Base-by-base conservation (phyloP, 768 basidiomycete genomes). In the Mycena crocata region DNA sequence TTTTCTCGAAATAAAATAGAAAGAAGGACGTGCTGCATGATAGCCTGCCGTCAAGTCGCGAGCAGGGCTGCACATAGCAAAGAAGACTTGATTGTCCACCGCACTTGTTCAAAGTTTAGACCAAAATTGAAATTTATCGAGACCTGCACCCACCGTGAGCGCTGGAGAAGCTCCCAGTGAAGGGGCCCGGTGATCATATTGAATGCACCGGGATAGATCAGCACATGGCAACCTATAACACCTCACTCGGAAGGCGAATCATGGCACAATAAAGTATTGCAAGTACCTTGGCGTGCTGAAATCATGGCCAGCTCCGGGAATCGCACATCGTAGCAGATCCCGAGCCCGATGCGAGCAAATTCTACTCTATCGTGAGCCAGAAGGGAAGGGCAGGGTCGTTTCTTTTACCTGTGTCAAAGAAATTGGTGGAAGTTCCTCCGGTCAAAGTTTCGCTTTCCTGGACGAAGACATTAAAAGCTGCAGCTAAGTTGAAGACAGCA, bases 321-420 rank as follows among this genome's bases (percentile, higher is more conserved):
- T 39, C 95, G 89, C 28, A 98, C 86, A 75, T 99, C 97, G 74
- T 98, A 99, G 77, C 97, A 99, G 65, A 99, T 95, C 0, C 96
- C 97, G 26, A 99, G 84, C 12, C 97, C 98, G 68, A 99, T 90
- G 57, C 95, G 91, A n/a, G 96, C 98, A 76, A 98, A 98, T n/a
- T 92, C 95, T 96, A 72, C 17, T 8, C 28, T 39, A 9, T 3
- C 3, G 17, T 28, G 28, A 63, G 19, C 24, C n/a, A 49, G 60
- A 44, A 40, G 32, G 45, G 35, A 39, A 35, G 57, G 10, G 42
- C 3, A 35, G 30, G 57, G 39, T 31, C 23, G 57, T 40, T 21
- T 19, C 30, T 69, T 74, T 26, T 71, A 93, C 95, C 93, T 4
- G 98, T 96, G 69, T 97, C 94, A 74, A 99, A 95, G 55, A 86